phyloP scores from a whole-genome alignment of 495 filamentous ascomycete species.

The Penicillium taxi region DNA sequence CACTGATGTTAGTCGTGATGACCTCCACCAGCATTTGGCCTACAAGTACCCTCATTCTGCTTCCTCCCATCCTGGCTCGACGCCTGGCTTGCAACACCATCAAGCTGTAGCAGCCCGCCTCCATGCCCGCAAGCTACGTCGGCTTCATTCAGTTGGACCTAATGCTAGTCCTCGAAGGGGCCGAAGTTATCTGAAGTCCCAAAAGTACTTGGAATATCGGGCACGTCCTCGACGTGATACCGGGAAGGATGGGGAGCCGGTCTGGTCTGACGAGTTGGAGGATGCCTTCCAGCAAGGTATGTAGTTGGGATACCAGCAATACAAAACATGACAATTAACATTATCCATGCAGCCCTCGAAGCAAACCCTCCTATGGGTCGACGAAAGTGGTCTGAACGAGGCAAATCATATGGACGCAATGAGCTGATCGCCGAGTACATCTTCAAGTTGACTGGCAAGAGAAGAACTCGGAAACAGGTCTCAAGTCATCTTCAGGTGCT shows the following conservation, averaged over 20 bases:
- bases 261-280: slow-evolving; percentile 82
- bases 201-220: slow-evolving; percentile 56
- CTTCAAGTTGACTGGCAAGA: slow-evolving; percentile 56
- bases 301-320: too few relatives aligned
- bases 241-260: slow-evolving; percentile 45
- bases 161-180: slow-evolving; percentile 25
- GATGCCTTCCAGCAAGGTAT: slow-evolving; percentile 85
- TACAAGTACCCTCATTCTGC: slow-evolving; percentile 37
- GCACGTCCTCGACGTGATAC: slow-evolving; percentile 54
- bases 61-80: slow-evolving; percentile 25
- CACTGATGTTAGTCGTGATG: slow-evolving; percentile 25
- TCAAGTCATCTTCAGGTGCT: slow-evolving; percentile 98
- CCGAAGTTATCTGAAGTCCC: slow-evolving; percentile 40
- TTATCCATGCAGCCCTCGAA: slow-evolving; percentile 54
- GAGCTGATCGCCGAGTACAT: slow-evolving; percentile 85
- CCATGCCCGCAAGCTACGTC: slow-evolving; percentile 32
- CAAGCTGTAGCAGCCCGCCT: slow-evolving; percentile 28
- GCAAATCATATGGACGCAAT: slow-evolving; percentile 75
- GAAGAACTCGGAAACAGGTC: slow-evolving; percentile 74
- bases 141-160: slow-evolving; percentile 32
- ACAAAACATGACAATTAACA: slow-evolving; percentile 4
- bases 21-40: slow-evolving; percentile 34
- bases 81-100: slow-evolving; percentile 24
- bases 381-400: slow-evolving; percentile 63
- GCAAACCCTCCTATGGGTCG: slow-evolving; percentile 75